phyloP scores from a whole-genome alignment of 2,329 filamentous ascomycete species.

The Calonectria pseudoreteaudii region DNA sequence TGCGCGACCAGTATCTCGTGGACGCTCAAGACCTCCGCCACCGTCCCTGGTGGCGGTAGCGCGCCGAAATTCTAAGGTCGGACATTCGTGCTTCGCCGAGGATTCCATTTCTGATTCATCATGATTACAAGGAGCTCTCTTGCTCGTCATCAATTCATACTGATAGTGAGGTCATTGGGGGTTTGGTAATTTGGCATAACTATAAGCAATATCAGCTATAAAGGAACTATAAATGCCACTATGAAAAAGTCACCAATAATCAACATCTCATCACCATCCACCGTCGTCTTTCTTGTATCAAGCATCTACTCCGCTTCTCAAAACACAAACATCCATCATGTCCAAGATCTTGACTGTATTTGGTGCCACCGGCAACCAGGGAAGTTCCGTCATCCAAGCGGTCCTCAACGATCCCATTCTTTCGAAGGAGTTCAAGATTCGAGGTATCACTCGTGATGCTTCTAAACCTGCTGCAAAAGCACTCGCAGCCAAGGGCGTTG shows the following conservation, averaged over 20 bases:
- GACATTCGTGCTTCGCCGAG: not conserved
- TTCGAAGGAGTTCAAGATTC: constrained; percentile 56
- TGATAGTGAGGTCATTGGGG: not conserved
- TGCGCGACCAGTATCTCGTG: not conserved
- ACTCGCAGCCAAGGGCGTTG: constrained; percentile 54
- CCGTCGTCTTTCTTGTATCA: not conserved
- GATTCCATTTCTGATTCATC: not conserved
- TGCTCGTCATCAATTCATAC: not conserved
- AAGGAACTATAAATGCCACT: not conserved
- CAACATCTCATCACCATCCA: not conserved
- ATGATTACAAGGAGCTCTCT: not conserved
- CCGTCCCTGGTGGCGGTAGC: not conserved
- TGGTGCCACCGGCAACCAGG: constrained; percentile 62
- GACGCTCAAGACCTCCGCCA: not conserved
- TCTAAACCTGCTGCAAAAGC: constrained; percentile 53
- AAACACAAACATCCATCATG: constrained; percentile 34
- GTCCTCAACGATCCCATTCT: constrained; percentile 59
- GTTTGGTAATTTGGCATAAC: not conserved
- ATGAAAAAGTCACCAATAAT: not conserved
- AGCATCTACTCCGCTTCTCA: not conserved
- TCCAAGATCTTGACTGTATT: constrained; percentile 58
- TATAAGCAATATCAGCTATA: not conserved
- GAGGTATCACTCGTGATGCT: constrained; percentile 59
- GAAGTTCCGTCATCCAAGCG: constrained; percentile 57
- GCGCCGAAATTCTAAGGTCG: not conserved